A percentile compares a stretch with the other conserved stretches of the same genome.
phyloP scores from a whole-genome alignment of 257 asterid genomes.

The Hygrophila difformis region DNA sequence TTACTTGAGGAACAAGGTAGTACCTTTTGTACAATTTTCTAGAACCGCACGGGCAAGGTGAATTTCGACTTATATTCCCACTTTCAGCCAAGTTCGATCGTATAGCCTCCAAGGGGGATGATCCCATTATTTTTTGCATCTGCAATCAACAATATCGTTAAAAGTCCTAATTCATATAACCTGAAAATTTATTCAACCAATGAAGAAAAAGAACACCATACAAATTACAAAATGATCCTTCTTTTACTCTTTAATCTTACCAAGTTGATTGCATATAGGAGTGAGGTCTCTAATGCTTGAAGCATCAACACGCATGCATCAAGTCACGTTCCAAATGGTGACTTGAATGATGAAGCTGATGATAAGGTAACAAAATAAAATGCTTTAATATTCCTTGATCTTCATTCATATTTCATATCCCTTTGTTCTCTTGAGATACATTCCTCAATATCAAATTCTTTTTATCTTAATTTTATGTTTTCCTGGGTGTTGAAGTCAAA shows the following conservation, averaged over 20 bases:
- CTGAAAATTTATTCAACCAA: neutral
- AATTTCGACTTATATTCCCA: constrained; percentile 77
- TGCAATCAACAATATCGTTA: constrained; percentile 20
- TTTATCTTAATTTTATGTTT: no score
- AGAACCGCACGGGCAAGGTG: constrained; percentile 93
- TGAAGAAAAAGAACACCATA: no score
- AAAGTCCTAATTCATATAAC: no score
- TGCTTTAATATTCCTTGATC: no score
- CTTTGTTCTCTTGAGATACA: no score
- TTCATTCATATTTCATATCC: no score
- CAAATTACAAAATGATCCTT: no score
- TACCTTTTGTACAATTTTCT: constrained; percentile 85
- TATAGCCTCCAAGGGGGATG: constrained; percentile 78
- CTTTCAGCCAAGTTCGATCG: constrained; percentile 73
- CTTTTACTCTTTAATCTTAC: no score
- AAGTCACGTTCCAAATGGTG: neutral
- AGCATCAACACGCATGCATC: neutral
- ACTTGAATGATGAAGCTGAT: neutral
- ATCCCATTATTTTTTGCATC: constrained; percentile 87
- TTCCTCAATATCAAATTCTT: no score
- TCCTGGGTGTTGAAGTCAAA: no score
- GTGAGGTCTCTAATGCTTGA: neutral
- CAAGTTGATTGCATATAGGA: constrained; percentile 9
- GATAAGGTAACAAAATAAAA: no score
- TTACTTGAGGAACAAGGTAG: constrained; percentile 5